Base-by-base conservation (phyloP, 164 flowering plant species). In the Litsea cubeba region DNA sequence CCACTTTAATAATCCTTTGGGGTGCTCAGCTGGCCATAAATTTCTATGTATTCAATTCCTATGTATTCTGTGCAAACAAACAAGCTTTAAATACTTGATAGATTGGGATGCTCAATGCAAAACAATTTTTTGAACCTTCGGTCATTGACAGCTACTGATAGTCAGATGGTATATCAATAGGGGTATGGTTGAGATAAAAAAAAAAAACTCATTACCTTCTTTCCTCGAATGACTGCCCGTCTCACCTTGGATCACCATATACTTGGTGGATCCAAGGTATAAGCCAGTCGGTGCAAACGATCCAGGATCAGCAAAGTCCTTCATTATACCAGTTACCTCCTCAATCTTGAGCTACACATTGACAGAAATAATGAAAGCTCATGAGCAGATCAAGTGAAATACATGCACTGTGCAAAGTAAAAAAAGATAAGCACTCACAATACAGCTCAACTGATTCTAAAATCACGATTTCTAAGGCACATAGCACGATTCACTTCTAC, bases 171-270 rank as follows among this genome's bases (percentile, higher is more conserved):
- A 63, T n/a, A 25, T 11, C 15, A 25, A 63, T 63, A 15, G 66
- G n/a, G 60, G 25, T 23, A 24, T 12, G 66, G 15, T 23, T 12
- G 66, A 63, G 66, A 25, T 63, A 0, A 49, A 24, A 70, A 18
- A 23, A 12, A 30, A 40, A 40, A 8, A 20, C 12, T 28, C 40
- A 57, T 71, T 35, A 71, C 73, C 73, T 71, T 71, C 64, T 71
- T 71, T 26, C 73, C 73, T 58, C 73, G 62, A 60, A 71, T 71
- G 50, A 71, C 73, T 50, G 65, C 73, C 64, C 73, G 46, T 49
- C 73, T 71, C 73, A n/a, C 73, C 73, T 71, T 71, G 73, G 49
- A 71, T 71, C 6, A 71, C 73, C 73, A 71, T 71, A 54, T 71
- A 71, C 15, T 71, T 71, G 12, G 73, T 71, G 40, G 73, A 71